Base-by-base conservation (phyloP, 108 stramenopile species). In the Aureococcus anophagefferens region DNA sequence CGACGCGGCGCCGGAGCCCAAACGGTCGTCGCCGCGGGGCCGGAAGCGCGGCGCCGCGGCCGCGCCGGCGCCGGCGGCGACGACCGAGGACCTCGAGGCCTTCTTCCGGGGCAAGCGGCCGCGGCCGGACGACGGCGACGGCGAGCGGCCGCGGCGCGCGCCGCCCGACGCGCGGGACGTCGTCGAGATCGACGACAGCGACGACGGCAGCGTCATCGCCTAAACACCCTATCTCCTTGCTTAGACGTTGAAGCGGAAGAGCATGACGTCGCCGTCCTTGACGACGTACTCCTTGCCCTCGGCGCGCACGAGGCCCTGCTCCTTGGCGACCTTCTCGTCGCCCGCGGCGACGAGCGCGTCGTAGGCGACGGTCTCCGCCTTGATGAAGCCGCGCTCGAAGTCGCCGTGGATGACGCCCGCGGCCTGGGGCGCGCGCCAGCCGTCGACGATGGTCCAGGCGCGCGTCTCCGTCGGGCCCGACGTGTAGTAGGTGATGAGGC, bases 241-340 rank as follows among this genome's bases (percentile, higher is more conserved):
- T 64, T 85, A 97, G 0, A 95, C 95, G 79, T 98, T 99, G 83
- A 97, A 97, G 30, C 95, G 86, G 83, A 99, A 99, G 33, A 96
- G 81, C 68, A 99, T 94, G 0, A 97, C 91, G 78, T 99, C 98
- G 34, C 96, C 96, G 66, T 98, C 95, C 79, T 95, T 89, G 17
- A 98, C 94, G 51, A 95, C 79, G 81, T 99, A 99, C 4, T 98
- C 98, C 81, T 96, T 95, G 28, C 98, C 98, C 83, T 99, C 98
- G 74, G 88, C 86, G 62, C 98, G 79, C 67, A 98, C 64, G 36
- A 90, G 68, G 0, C 98, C 97, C 69, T 89, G 84, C 17, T 86
- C 86, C 83, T 96, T 97, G 0, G 88, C 93, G 67, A 82, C 92
- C 69, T 85, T 85, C 76, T 98, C 96, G 70, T 90, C 90, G 5